Evolutionary conservation across 1,284 basidiomycete genomes (phyloP).

Genomic region (Tilletia walkeri): DNA sequence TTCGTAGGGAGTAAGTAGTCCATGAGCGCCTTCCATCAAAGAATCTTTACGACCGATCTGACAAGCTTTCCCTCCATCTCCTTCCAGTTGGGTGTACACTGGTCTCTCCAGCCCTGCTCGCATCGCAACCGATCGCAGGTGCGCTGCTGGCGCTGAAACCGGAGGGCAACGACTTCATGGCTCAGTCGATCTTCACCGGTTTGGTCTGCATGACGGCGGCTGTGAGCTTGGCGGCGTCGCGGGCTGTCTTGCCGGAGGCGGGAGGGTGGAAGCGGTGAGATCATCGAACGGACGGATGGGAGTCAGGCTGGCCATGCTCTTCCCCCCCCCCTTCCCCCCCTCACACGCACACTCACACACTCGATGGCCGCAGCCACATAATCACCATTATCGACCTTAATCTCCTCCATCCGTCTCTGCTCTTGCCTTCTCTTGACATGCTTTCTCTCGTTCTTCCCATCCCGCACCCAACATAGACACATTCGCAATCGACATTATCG

Average conservation of each 20-base stretch:
- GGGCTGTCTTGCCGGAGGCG: background rate
- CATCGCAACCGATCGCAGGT: conserved; percentile 5
- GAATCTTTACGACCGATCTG: too few relatives aligned
- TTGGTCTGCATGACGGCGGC: background rate
- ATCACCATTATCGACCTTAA: too few relatives aligned
- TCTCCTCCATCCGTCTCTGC: too few relatives aligned
- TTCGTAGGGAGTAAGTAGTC: background rate
- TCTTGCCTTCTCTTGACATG: too few relatives aligned
- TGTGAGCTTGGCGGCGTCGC: background rate
- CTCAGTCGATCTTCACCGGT: conserved; percentile 5
- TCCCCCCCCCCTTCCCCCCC: too few relatives aligned
- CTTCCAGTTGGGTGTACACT: background rate
- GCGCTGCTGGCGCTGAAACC: background rate
- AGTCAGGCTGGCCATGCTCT: too few relatives aligned
- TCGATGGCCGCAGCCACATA: too few relatives aligned
- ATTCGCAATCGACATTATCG: too few relatives aligned
- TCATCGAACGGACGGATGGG: too few relatives aligned
- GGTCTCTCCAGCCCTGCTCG: conserved; percentile 5
- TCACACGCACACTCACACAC: too few relatives aligned
- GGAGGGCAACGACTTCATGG: conserved; percentile 1
- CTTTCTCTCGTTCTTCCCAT: too few relatives aligned
- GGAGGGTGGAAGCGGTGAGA: conserved; percentile 2
- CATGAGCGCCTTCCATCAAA: background rate
- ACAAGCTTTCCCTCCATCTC: background rate
- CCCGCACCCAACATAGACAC: too few relatives aligned